These are phyloP conservation scores for Ustilago sp. DNA, from an alignment of 1,284 basidiomycete genomes.

Conservation along the genomic window DNA sequence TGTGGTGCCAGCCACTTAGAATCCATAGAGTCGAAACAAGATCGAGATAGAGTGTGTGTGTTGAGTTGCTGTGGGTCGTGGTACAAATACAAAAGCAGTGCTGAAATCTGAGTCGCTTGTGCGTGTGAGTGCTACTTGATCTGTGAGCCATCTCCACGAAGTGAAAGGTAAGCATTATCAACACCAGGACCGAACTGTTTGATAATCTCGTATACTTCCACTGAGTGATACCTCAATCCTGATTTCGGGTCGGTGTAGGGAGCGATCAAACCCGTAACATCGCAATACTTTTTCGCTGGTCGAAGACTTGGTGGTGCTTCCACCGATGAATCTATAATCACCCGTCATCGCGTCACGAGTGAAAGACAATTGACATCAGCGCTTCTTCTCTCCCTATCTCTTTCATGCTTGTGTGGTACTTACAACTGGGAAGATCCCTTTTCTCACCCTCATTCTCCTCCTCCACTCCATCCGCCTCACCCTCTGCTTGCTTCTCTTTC, in stretches of 20 bases:
- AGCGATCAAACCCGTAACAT: slow-evolving; percentile 86
- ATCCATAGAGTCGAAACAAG: neutral
- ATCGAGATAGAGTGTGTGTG: neutral
- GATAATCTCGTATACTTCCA: slow-evolving; percentile 84
- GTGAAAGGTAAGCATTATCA: slow-evolving; percentile 63
- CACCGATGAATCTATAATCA: slow-evolving; percentile 73
- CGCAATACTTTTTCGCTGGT: slow-evolving; percentile 83
- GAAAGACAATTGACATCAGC: neutral
- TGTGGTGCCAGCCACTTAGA: neutral
- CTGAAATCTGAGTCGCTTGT: neutral
- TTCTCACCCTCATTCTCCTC: slow-evolving; percentile 20
- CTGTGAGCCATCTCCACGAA: slow-evolving; percentile 63
- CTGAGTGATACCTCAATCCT: slow-evolving; percentile 84
- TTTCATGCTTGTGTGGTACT: neutral
- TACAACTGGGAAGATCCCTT: slow-evolving; percentile 35
- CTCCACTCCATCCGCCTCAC: neutral
- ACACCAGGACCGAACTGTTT: slow-evolving; percentile 74
- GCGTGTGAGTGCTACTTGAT: slow-evolving; percentile 42
- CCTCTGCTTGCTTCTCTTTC: slow-evolving; percentile 1
- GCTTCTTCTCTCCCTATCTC: neutral
- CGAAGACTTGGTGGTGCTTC: slow-evolving; percentile 85
- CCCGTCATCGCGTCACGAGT: neutral
- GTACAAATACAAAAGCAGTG: slow-evolving; percentile 13
- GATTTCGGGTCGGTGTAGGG: slow-evolving; percentile 87
- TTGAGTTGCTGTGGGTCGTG: neutral